phyloP scores from a whole-genome alignment of 768 basidiomycete species.

The Lentinus tigrinus region DNA sequence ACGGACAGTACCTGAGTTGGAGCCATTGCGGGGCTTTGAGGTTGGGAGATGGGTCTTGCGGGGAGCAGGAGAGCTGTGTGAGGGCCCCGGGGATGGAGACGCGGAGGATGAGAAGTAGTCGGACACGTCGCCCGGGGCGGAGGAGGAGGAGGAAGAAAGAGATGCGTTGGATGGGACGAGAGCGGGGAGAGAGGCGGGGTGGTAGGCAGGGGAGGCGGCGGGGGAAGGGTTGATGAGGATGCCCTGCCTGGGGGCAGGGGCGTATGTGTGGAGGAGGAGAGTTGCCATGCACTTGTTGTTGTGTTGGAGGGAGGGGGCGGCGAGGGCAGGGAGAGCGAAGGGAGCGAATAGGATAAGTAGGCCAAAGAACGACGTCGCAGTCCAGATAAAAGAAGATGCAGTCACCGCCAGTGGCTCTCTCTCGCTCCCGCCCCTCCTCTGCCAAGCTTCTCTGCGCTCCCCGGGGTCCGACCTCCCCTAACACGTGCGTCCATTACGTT shows the following conservation, averaged over 20 bases:
- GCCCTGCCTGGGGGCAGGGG: conserved; percentile 24
- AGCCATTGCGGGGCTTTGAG: conserved; percentile 13
- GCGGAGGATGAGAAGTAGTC: conserved; percentile 23
- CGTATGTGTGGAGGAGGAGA: conserved; percentile 10
- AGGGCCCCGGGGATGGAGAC: conserved; percentile 9
- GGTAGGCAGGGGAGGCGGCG: conserved; percentile 24
- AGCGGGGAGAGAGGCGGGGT: conserved; percentile 21
- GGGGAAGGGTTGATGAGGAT: conserved; percentile 32
- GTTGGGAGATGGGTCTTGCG: conserved; percentile 4
- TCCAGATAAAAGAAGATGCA: conserved; percentile 12
- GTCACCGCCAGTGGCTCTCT: conserved; percentile 6
- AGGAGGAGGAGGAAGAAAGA: conserved; percentile 27
- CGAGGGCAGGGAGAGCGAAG: conserved; percentile 5
- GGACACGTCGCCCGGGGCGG: conserved; percentile 20
- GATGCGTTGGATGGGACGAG: conserved; percentile 24
- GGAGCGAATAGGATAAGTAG: conserved; percentile 11
- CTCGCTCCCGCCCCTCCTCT: neutral
- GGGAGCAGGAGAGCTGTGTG: neutral
- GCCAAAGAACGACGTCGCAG: conserved; percentile 9
- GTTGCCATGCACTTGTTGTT: conserved; percentile 17
- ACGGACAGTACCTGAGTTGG: conserved; percentile 20
- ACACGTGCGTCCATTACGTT: conserved; percentile 20
- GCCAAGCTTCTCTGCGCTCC: conserved; percentile 8
- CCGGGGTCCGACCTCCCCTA: conserved; percentile 23
- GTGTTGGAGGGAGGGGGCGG: neutral